phyloP scores from a whole-genome alignment of 257 asterid genomes.

The Cruciata laevipes region DNA sequence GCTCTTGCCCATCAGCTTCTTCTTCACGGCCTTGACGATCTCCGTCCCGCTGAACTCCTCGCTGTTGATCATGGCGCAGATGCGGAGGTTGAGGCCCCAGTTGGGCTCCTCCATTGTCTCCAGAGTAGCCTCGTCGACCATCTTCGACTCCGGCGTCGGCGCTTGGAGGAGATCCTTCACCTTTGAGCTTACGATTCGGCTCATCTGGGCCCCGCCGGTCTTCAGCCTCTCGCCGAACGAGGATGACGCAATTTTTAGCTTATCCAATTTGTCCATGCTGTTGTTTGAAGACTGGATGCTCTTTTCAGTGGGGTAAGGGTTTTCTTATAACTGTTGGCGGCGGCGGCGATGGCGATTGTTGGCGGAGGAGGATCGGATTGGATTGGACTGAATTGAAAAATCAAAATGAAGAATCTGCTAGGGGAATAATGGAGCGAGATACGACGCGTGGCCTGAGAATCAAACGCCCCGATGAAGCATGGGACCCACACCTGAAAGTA shows the following conservation, averaged over 20 bases:
- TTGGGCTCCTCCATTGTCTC: slow-evolving; percentile 63
- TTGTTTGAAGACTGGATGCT: neutral
- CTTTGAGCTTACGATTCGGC: slow-evolving; percentile 66
- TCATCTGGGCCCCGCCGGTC: slow-evolving; percentile 73
- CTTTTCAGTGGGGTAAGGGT: neutral
- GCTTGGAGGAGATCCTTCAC: slow-evolving; percentile 69
- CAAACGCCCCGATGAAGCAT: neutral
- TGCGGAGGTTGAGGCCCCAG: slow-evolving; percentile 93
- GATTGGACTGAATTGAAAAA: neutral
- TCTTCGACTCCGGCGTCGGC: slow-evolving; percentile 80
- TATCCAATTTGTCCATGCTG: slow-evolving; percentile 66
- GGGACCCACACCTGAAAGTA: slow-evolving; percentile 3
- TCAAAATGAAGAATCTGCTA: neutral
- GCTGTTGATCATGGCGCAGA: slow-evolving; percentile 69
- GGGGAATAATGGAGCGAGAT: neutral
- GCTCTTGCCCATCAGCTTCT: slow-evolving; percentile 52
- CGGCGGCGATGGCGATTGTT: neutral
- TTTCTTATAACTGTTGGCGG: neutral
- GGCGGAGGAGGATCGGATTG: slow-evolving; percentile 8
- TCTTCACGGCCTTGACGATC: slow-evolving; percentile 67
- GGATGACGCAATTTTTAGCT: slow-evolving; percentile 74
- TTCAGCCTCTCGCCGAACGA: slow-evolving; percentile 69
- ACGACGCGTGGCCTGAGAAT: slow-evolving; percentile 35
- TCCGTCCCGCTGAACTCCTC: slow-evolving; percentile 69
- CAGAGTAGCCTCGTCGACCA: slow-evolving; percentile 81